Evolutionary conservation across 2,329 filamentous ascomycete species (phyloP), one percentile per base, ranked within the genome.

Genomic region (Myotisia sp.): DNA sequence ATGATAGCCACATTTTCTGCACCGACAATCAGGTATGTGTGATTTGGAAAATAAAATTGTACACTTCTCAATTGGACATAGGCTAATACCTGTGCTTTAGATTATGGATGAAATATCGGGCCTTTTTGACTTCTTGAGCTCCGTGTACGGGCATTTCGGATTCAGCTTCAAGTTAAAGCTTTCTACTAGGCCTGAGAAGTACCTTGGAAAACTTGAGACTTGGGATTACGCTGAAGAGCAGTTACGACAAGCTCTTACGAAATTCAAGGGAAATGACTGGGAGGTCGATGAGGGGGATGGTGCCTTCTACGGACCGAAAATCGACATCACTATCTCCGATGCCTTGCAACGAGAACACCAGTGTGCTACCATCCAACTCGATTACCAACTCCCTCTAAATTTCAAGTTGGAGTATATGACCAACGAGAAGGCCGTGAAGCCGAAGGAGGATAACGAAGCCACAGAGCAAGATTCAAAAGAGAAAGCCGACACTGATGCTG

Each of bases 221-320:
- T 98, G 90, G 87, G 68, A 95, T 55, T 73, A 75, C 42, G 90
- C 90, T 22, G 90, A 98, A 60, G 68, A 65, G 10, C 83, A 80
- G 55, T 68, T 98, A 33, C 77, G 76, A 51, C 68, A 76, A 40
- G 83, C 86, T 12, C 68, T 98, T 31, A 71, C 90, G 44, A 70
- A 76, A 42, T 95, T 94, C 57, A 69, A 73, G 37, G 61, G 77
- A 40, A 69, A 75, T 21, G 66, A 75, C 43, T 98, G 90, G 90
- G 79, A 83, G 56, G 67, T 93, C 33, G 93, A 95, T 59, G 79
- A 84, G 40, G 90, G 87, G 37, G 90, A 98, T 49, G 90, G 90
- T 53, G 90, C 90, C 34, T 98, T 95, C 63, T 98, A 98, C 57
- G 90, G 90, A 2, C 90, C 90, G 33, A 98, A 98, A 72, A 93